phyloP scores from a whole-genome alignment of 2,329 filamentous ascomycete species.

The Hymenoscyphus salicellus region DNA sequence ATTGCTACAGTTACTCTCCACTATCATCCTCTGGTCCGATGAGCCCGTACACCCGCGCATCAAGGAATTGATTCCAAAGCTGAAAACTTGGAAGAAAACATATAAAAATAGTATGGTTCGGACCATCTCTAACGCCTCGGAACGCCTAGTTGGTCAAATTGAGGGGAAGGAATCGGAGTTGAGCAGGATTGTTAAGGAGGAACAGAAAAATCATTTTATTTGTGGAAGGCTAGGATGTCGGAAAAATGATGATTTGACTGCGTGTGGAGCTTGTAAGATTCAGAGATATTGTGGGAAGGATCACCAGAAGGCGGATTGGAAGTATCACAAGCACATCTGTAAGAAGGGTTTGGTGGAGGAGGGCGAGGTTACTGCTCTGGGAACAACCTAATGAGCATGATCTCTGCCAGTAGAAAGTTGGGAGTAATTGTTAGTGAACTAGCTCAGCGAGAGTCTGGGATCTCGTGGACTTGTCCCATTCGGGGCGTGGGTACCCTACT shows the following conservation, averaged over 20 bases:
- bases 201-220: slow-evolving; percentile 21
- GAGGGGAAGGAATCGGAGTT: slow-evolving; percentile 16
- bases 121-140: slow-evolving; percentile 23
- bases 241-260: slow-evolving; percentile 21
- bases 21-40: slow-evolving; percentile 26
- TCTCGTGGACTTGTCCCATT: too few relatives aligned
- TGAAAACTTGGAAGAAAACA: slow-evolving; percentile 21
- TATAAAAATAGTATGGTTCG: slow-evolving; percentile 19
- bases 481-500: too few relatives aligned
- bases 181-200: slow-evolving; percentile 14
- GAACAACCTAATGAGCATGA: too few relatives aligned
- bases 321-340: slow-evolving; percentile 33
- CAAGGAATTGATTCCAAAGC: slow-evolving; percentile 25
- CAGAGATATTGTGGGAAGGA: slow-evolving; percentile 30
- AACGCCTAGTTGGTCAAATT: slow-evolving; percentile 27
- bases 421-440: too few relatives aligned
- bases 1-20: slow-evolving; percentile 30
- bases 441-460: too few relatives aligned
- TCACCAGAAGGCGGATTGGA: slow-evolving; percentile 36
- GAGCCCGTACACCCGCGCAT: slow-evolving; percentile 19
- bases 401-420: too few relatives aligned
- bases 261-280: slow-evolving; percentile 28
- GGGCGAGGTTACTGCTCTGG: neutral
- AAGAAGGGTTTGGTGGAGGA: slow-evolving; percentile 23
- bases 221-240: slow-evolving; percentile 23